Conservation (phyloP, 192 early-diverging fungal species). For the Podochytrium sp. region DNA sequence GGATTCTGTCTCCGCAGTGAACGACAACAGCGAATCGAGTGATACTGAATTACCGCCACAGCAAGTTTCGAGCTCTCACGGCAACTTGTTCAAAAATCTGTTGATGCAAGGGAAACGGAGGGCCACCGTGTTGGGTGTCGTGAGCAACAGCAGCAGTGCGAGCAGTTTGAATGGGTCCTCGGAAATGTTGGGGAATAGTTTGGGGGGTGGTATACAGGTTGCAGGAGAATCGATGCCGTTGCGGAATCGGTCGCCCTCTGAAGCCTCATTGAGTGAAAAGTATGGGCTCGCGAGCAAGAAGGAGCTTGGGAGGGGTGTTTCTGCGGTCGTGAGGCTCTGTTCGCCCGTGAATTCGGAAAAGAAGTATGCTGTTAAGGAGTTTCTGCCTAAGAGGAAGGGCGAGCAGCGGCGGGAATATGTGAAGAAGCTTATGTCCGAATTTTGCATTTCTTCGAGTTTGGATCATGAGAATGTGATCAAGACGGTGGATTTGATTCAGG, state of each 20-base stretch:
- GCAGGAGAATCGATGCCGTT: not conserved
- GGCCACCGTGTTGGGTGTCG: too few relatives aligned
- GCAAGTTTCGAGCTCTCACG: too few relatives aligned
- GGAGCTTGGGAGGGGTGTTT: conserved; percentile 85
- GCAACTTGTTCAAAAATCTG: too few relatives aligned
- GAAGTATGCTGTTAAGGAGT: conserved; percentile 77
- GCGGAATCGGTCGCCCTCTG: conserved; percentile 32
- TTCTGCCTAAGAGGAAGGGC: conserved; percentile 1
- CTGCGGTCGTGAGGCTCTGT: conserved; percentile 87
- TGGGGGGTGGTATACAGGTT: too few relatives aligned
- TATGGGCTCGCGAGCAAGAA: conserved; percentile 50
- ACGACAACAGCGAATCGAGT: too few relatives aligned
- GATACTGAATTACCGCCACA: too few relatives aligned
- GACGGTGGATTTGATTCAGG: conserved; percentile 93
- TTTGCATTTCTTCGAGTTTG: conserved; percentile 90
- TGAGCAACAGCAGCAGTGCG: not conserved
- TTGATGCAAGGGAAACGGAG: too few relatives aligned
- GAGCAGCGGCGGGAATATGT: conserved; percentile 82
- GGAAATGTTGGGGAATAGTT: not conserved
- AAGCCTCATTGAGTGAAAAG: conserved; percentile 53
- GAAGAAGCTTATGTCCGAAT: conserved; percentile 94
- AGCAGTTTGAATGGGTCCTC: not conserved
- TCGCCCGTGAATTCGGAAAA: conserved; percentile 65
- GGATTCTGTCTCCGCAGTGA: too few relatives aligned
- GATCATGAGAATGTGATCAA: conserved; percentile 88